A percentile compares a stretch with the other conserved stretches of the same genome.
Conservation (phyloP, 768 basidiomycete genomes). For the Brasilioporus rufonigricans region DNA sequence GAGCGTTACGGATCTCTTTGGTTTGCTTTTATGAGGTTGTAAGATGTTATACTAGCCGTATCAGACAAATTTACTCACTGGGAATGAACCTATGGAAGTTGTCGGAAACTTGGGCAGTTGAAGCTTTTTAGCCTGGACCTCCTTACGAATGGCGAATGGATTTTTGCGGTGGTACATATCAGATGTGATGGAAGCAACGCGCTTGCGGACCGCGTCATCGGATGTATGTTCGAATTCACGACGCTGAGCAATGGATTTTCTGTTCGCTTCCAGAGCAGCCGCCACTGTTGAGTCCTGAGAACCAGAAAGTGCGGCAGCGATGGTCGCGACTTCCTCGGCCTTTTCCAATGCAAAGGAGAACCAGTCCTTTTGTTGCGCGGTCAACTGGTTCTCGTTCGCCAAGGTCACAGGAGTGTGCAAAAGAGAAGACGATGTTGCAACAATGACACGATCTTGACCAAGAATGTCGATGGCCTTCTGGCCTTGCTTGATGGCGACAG, state of each 20-base stretch:
- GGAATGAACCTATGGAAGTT: slow-evolving; percentile 98
- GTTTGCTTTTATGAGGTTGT: slow-evolving; percentile 66
- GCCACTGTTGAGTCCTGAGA: slow-evolving; percentile 73
- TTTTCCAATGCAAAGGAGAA: slow-evolving; percentile 99
- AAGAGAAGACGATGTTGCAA: slow-evolving; percentile 96
- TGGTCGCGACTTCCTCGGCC: slow-evolving; percentile 81
- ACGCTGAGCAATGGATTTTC: slow-evolving; percentile 85
- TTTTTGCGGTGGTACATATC: slow-evolving; percentile 86
- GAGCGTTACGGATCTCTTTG: slow-evolving; percentile 96
- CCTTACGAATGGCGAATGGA: slow-evolving; percentile 83
- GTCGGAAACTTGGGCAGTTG: slow-evolving; percentile 97
- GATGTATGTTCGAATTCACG: slow-evolving; percentile 93
- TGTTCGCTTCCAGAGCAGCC: slow-evolving; percentile 84
- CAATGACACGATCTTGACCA: slow-evolving; percentile 84
- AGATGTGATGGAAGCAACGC: slow-evolving; percentile 87
- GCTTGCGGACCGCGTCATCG: slow-evolving; percentile 92
- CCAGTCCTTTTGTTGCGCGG: slow-evolving; percentile 90
- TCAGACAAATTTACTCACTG: slow-evolving; percentile 44
- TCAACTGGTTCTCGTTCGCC: slow-evolving; percentile 87
- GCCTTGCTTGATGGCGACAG: slow-evolving; percentile 73
- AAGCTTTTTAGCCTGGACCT: slow-evolving; percentile 84
- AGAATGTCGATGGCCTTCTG: slow-evolving; percentile 84
- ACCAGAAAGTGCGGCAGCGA: slow-evolving; percentile 83
- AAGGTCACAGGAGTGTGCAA: slow-evolving; percentile 98
- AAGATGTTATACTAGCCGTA: background rate